Percentiles rank a stretch among this genome's conserved stretches.
phyloP scores from a whole-genome alignment of 2,329 filamentous ascomycete species.

The Chaetomium strumarium region DNA sequence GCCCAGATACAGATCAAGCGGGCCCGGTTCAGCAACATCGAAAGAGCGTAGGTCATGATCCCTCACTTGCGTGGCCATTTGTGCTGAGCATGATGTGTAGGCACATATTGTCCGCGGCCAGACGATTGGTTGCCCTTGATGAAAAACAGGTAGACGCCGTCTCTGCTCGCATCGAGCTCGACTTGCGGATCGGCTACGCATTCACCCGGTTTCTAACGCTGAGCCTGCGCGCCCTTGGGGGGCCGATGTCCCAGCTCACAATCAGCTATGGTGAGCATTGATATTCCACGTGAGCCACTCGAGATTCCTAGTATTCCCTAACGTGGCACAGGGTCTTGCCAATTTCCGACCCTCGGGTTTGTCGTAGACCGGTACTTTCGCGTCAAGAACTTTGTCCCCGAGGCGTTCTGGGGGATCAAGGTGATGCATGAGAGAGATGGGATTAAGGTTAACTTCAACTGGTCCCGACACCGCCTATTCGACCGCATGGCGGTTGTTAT shows the following conservation, averaged over 20 bases:
- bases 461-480: constrained; percentile 78
- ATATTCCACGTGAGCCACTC: neutral
- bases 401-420: constrained; percentile 89
- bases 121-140: constrained; percentile 70
- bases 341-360: constrained; percentile 94
- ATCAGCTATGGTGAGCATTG: constrained; percentile 69
- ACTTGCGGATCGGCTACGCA: constrained; percentile 84
- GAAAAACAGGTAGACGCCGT: constrained; percentile 85
- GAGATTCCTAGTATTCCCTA: neutral
- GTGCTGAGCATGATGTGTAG: constrained; percentile 36
- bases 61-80: neutral
- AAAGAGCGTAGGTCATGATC: constrained; percentile 60
- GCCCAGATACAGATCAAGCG: constrained; percentile 70
- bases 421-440: constrained; percentile 71
- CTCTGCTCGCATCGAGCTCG: constrained; percentile 80
- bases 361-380: constrained; percentile 94
- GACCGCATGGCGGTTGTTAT: constrained; percentile 76
- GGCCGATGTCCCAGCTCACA: constrained; percentile 55
- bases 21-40: constrained; percentile 92
- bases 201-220: constrained; percentile 87
- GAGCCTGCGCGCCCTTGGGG: constrained; percentile 66
- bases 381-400: constrained; percentile 88
- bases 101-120: constrained; percentile 80
- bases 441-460: constrained; percentile 77
- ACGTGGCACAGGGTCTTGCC: constrained; percentile 65